A percentile compares a stretch with the other conserved stretches of the same genome.
Evolutionary conservation across 2,329 filamentous ascomycete species (phyloP).

Genomic region (Pseudogymnoascus destructans): DNA sequence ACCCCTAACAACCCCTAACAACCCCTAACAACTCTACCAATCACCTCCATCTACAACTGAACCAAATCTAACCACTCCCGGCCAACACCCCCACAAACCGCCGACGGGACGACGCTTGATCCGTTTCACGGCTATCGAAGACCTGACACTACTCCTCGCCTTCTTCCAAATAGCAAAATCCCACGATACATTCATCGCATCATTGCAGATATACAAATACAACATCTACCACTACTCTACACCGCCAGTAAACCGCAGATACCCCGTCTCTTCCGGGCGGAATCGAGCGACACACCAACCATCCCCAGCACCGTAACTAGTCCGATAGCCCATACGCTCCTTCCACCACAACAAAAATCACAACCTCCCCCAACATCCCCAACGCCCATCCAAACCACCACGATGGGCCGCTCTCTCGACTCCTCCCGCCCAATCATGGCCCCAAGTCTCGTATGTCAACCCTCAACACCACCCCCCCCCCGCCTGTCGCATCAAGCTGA

Average conservation of each 20-base stretch:
- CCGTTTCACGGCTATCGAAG: slow-evolving; percentile 2
- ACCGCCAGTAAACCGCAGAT: neutral
- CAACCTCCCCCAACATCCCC: neutral
- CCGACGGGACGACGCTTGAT: neutral
- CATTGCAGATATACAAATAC: neutral
- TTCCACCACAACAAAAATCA: neutral
- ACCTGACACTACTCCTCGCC: neutral
- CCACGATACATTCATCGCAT: neutral
- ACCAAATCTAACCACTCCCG: slow-evolving; percentile 2
- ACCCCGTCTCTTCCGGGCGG: neutral
- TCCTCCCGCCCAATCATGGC: slow-evolving; percentile 43
- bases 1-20: neutral
- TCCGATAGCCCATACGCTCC: neutral
- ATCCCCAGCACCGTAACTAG: too few species aligned
- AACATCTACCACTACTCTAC: neutral
- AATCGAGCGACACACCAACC: neutral
- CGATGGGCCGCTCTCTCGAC: slow-evolving; percentile 34
- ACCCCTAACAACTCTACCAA: neutral
- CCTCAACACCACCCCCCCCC: slow-evolving; percentile 6
- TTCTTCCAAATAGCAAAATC: neutral
- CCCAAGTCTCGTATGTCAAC: slow-evolving; percentile 32
- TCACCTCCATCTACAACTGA: neutral
- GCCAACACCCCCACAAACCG: neutral
- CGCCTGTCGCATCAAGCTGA: slow-evolving; percentile 11
- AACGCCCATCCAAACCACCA: slow-evolving; percentile 14